Conservation (phyloP, 371 early-diverging fungal genomes). For the Lichtheimia ornata region DNA sequence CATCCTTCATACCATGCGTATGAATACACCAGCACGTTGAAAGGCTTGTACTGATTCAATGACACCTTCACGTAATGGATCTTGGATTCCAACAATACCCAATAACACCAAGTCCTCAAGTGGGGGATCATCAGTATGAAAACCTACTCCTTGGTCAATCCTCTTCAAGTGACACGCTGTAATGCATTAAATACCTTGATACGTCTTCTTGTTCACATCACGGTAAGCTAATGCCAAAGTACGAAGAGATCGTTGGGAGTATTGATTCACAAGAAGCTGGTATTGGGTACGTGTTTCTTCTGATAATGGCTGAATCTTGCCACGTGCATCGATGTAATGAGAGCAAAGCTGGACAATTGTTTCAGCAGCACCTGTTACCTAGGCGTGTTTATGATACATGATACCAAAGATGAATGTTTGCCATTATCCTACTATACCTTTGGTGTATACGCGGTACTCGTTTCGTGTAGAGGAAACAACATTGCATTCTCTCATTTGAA, state of each 20-base stretch:
- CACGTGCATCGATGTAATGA: conserved; percentile 39
- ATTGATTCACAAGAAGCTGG: conserved; percentile 48
- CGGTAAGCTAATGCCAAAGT: conserved; percentile 73
- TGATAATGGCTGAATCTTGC: conserved; percentile 36
- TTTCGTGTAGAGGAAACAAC: conserved; percentile 15
- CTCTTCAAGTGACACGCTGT: no score
- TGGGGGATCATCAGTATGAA: conserved; percentile 56
- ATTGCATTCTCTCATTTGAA: conserved; percentile 22
- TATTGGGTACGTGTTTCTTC: conserved; percentile 27
- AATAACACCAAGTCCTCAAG: conserved; percentile 61
- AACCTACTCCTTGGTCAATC: conserved; percentile 21
- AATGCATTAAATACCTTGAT: conserved; percentile 17
- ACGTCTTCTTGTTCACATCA: conserved; percentile 35
- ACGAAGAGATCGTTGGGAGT: conserved; percentile 67
- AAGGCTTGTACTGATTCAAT: conserved; percentile 74
- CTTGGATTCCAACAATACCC: conserved; percentile 84
- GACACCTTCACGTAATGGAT: conserved; percentile 84
- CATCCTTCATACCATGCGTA: conserved; percentile 77
- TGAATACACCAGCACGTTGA: conserved; percentile 80
- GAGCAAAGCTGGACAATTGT: conserved; percentile 49
- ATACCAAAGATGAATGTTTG: not conserved
- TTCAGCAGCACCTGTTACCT: conserved; percentile 68
- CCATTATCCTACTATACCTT: no score
- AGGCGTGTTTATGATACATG: conserved; percentile 29
- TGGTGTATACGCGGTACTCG: not conserved